Evolutionary conservation across 768 basidiomycete genomes (phyloP).

Genomic region (Trametes villosa): DNA sequence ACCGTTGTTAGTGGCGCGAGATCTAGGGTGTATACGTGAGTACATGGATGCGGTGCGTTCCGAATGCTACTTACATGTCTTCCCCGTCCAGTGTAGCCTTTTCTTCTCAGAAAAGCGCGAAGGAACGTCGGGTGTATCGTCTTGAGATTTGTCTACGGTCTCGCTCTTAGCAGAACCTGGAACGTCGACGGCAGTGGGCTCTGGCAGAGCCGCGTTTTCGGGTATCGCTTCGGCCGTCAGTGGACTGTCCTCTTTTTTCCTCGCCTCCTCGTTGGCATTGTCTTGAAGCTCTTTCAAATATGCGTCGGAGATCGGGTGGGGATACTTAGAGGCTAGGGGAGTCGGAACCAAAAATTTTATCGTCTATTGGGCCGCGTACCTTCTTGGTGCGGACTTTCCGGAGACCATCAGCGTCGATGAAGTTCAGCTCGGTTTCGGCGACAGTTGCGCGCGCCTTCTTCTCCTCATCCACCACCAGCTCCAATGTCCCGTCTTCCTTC

Average conservation of each 20-base stretch:
- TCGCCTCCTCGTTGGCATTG: constrained; percentile 14
- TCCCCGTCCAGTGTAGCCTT: constrained; percentile 82
- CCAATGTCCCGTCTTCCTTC: constrained; percentile 48
- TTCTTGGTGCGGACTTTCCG: constrained; percentile 70
- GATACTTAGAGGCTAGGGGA: constrained; percentile 50
- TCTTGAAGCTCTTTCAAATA: constrained; percentile 61
- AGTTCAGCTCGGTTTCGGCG: constrained; percentile 70
- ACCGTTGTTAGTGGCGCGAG: constrained; percentile 90
- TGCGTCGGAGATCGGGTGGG: constrained; percentile 60
- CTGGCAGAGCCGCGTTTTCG: not conserved
- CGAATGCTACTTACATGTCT: constrained; percentile 65
- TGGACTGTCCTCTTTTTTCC: constrained; percentile 16
- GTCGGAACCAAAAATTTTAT: not conserved
- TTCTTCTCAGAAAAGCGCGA: constrained; percentile 82
- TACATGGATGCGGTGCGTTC: constrained; percentile 8
- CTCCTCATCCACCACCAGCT: constrained; percentile 58
- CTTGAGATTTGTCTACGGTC: constrained; percentile 37
- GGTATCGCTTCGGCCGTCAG: not conserved
- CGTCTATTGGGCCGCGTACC: constrained; percentile 46
- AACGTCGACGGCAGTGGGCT: not conserved
- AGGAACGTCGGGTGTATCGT: constrained; percentile 71
- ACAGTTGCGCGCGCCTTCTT: constrained; percentile 54
- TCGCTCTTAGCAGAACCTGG: not conserved
- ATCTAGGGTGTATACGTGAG: constrained; percentile 40
- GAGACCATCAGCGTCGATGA: constrained; percentile 57